A percentile compares a stretch with the other conserved stretches of the same genome.
phyloP scores from a whole-genome alignment of 1,139 yeast genomes.

The Hyphopichia pseudoburtonii region DNA sequence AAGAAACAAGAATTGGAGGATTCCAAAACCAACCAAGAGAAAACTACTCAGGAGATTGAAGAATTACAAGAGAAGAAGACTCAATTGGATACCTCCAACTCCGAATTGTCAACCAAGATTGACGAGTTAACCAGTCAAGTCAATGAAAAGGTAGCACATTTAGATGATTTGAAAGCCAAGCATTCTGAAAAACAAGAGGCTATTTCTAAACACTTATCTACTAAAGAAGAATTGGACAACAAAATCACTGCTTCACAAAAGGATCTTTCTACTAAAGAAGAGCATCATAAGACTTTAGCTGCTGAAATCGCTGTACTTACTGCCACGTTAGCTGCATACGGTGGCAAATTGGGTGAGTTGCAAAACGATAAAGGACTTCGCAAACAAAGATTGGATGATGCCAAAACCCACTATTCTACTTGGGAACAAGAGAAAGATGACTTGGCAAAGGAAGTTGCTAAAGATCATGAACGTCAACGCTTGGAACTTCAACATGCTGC shows the following conservation, averaged over 20 bases:
- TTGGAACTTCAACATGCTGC: conserved; percentile 49
- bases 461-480: conserved; percentile 47
- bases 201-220: conserved; percentile 33
- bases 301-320: conserved; percentile 48
- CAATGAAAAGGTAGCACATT: conserved; percentile 37
- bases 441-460: conserved; percentile 38
- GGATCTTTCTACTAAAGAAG: conserved; percentile 36
- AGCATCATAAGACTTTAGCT: conserved; percentile 35
- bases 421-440: conserved; percentile 49
- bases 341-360: conserved; percentile 42
- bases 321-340: conserved; percentile 44
- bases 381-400: conserved; percentile 38
- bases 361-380: conserved; percentile 41
- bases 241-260: conserved; percentile 35
- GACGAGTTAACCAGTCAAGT: conserved; percentile 45
- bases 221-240: conserved; percentile 43
- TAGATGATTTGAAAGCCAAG: conserved; percentile 41
- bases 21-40: conserved; percentile 46
- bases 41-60: conserved; percentile 47
- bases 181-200: conserved; percentile 41
- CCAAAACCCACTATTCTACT: conserved; percentile 35
- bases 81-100: conserved; percentile 41
- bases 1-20: conserved; percentile 52
- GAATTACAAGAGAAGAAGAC: conserved; percentile 43
- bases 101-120: conserved; percentile 40